These are phyloP conservation scores for Pascua guehoae DNA, from an alignment of 1,284 basidiomycete species.

Conservation along the genomic window DNA sequence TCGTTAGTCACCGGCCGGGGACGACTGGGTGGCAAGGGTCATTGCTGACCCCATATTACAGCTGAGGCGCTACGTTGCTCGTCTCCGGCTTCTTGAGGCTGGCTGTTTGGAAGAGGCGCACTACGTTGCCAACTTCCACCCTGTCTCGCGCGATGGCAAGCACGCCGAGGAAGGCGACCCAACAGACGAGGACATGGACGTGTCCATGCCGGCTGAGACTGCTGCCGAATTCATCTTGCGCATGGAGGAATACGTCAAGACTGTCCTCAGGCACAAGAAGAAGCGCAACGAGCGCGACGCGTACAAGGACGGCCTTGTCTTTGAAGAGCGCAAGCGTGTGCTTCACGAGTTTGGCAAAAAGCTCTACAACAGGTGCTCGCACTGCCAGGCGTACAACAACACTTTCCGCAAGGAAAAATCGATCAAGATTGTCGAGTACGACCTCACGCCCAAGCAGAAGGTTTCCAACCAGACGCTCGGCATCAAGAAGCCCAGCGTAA, in stretches of 20 bases:
- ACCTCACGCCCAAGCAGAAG: conserved; percentile 77
- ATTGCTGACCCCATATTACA: conserved; percentile 40
- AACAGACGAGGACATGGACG: conserved; percentile 51
- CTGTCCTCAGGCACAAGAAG: conserved; percentile 60
- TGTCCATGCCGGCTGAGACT: conserved; percentile 49
- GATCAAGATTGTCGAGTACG: conserved; percentile 92
- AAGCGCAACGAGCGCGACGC: conserved; percentile 63
- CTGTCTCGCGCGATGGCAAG: conserved; percentile 39
- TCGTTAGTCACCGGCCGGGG: conserved; percentile 55
- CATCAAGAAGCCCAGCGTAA: conserved; percentile 35
- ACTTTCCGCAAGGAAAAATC: conserved; percentile 85
- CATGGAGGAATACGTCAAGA: conserved; percentile 68
- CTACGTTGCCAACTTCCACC: conserved; percentile 63
- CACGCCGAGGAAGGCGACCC: conserved; percentile 46
- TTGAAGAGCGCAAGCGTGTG: conserved; percentile 77
- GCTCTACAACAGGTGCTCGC: conserved; percentile 63
- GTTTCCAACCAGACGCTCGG: conserved; percentile 57
- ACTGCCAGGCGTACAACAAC: conserved; percentile 72
- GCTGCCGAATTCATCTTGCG: conserved; percentile 64
- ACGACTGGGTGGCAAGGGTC: conserved; percentile 10
- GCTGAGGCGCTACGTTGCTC: conserved; percentile 78
- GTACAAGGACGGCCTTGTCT: conserved; percentile 86
- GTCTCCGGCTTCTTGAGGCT: conserved; percentile 82
- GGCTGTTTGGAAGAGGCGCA: conserved; percentile 82
- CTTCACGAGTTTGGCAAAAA: conserved; percentile 76